These are phyloP conservation scores for Xylariaceae sp. DNA, from an alignment of 2,329 filamentous ascomycete genomes.

Conservation along the genomic window DNA sequence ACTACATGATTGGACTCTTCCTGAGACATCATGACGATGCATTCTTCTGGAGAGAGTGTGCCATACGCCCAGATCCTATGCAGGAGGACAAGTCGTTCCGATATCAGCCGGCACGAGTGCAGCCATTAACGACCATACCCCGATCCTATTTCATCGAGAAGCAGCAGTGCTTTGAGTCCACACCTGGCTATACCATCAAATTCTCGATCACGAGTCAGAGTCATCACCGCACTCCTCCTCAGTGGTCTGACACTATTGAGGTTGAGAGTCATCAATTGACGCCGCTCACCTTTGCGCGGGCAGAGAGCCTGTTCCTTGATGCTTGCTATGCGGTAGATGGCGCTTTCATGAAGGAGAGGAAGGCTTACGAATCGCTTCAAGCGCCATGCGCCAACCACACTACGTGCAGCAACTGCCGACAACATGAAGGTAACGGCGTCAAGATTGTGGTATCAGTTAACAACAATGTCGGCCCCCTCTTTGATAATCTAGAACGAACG, in stretches of 20 bases:
- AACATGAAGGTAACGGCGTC: slow-evolving; percentile 41
- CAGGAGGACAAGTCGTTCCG: slow-evolving; percentile 36
- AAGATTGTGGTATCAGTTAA: slow-evolving; percentile 42
- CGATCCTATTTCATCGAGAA: slow-evolving; percentile 40
- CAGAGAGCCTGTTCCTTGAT: slow-evolving; percentile 45
- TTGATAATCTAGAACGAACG: slow-evolving; percentile 40
- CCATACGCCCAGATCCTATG: slow-evolving; percentile 37
- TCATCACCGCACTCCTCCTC: slow-evolving; percentile 31
- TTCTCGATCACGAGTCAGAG: slow-evolving; percentile 42
- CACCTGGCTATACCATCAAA: slow-evolving; percentile 47
- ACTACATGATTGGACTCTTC: slow-evolving; percentile 48
- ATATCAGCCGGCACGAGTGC: slow-evolving; percentile 39
- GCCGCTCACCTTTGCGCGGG: slow-evolving; percentile 42
- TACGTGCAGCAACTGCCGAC: slow-evolving; percentile 36
- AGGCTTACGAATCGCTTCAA: slow-evolving; percentile 38
- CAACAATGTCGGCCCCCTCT: slow-evolving; percentile 47
- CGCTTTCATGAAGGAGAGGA: slow-evolving; percentile 38
- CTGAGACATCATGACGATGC: slow-evolving; percentile 45
- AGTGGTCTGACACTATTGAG: slow-evolving; percentile 38
- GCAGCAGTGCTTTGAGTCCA: slow-evolving; percentile 41
- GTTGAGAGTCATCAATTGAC: slow-evolving; percentile 45
- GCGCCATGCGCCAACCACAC: slow-evolving; percentile 34
- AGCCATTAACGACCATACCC: slow-evolving; percentile 44
- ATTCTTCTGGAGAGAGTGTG: slow-evolving; percentile 44
- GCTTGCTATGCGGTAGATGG: slow-evolving; percentile 39